Percentiles rank a stretch among this genome's conserved stretches.
Evolutionary conservation across 2,329 filamentous ascomycete species (phyloP).

Genomic region (Massarina eburnea): DNA sequence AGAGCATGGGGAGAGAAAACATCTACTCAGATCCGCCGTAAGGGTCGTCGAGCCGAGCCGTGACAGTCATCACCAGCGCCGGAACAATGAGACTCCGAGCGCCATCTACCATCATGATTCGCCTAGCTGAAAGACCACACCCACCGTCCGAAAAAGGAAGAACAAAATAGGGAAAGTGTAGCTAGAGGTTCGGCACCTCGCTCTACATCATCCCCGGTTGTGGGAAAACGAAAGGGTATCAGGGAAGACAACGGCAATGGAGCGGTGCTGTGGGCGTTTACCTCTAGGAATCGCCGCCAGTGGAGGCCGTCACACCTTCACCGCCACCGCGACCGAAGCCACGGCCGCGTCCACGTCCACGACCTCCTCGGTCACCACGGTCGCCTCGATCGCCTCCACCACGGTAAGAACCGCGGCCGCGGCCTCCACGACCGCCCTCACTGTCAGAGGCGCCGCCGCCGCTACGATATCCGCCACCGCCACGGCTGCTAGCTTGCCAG

Average conservation of each 20-base stretch:
- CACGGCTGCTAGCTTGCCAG: constrained; percentile 66
- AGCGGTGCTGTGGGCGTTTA: constrained; percentile 12
- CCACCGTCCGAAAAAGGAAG: constrained; percentile 31
- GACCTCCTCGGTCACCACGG: constrained; percentile 46
- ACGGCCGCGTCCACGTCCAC: constrained; percentile 27
- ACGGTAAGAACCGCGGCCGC: constrained; percentile 49
- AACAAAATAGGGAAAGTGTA: constrained; percentile 6
- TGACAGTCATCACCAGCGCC: constrained; percentile 1
- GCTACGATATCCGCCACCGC: constrained; percentile 77
- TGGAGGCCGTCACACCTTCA: constrained; percentile 37
- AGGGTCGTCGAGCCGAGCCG: no score
- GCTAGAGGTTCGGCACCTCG: constrained; percentile 9
- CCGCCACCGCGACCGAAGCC: constrained; percentile 35
- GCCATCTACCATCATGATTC: background rate
- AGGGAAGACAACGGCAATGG: constrained; percentile 22
- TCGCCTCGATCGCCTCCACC: constrained; percentile 51
- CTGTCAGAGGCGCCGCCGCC: constrained; percentile 74
- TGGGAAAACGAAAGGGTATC: constrained; percentile 34
- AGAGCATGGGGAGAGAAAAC: constrained; percentile 3
- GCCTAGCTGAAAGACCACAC: constrained; percentile 13
- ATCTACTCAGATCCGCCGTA: no score
- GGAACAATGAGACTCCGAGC: background rate
- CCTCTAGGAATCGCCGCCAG: constrained; percentile 43
- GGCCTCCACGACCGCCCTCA: constrained; percentile 66
- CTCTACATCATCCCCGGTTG: constrained; percentile 14